Evolutionary conservation across 2,329 filamentous ascomycete genomes (phyloP), one percentile per base, ranked within the genome.

Genomic region (Sclerotinia spermophila): DNA sequence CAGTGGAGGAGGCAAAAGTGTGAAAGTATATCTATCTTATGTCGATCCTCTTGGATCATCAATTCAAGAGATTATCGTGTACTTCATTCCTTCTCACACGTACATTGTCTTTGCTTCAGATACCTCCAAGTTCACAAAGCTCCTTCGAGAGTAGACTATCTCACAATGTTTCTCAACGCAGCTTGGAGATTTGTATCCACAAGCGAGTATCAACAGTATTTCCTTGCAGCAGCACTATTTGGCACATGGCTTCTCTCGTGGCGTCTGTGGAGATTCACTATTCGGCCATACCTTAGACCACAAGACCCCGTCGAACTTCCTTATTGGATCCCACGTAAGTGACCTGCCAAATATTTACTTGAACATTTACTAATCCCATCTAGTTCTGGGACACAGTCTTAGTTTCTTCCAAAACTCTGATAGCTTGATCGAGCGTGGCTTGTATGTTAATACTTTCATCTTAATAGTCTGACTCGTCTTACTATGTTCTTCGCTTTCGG

Each of bases 291-390:
- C 33, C 30, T 70, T 15, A 56, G 55, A n/a, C 69, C 69, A 19
- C 60, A 70, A n/a, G 35, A 48, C 6, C 69, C 69, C 3, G 51
- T 48, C 30, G 69, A 67, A 33, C 53, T 70, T 24, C 69, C 69
- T 21, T 70, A 70, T n/a, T 70, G 61, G 61, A 67, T 70, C 13
- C 69, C 69, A 67, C 27, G 69, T 70, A 67, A 40, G 69, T 27
- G 4, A 42, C 42, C 27, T n/a, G 33, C 33, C 6, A 4, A 19
- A 7, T 21, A 2, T 8, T 6, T 40, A 30, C 11, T n/a, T 15
- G 8, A n/a, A 27, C 5, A 5, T 58, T 35, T 38, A 48, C 30
- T 68, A 30, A 61, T 24, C 7, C 30, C 24, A 68, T 17, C 6
- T 61, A 60, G 55, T 53, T 40, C 27, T 53, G 13, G 67, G 51